phyloP scores from a whole-genome alignment of 345 rosid species.

The Rhizophora mangle region DNA sequence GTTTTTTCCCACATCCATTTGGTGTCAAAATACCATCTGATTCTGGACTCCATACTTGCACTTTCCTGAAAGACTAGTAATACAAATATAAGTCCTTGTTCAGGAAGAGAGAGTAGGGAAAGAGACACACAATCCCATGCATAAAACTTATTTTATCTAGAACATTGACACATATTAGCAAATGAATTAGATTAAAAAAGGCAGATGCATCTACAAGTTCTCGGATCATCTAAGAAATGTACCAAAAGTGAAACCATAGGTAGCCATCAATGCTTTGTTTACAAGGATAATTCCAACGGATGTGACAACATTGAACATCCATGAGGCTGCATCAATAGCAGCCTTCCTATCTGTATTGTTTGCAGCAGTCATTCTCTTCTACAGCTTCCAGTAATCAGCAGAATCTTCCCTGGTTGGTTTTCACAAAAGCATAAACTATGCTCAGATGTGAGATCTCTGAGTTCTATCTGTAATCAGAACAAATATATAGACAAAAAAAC shows the following conservation, averaged over 20 bases:
- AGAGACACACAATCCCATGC: too few species aligned
- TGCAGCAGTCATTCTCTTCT: conserved; percentile 51
- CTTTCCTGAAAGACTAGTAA: too few species aligned
- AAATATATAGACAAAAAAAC: neutral
- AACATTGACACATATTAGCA: neutral
- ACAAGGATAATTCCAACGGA: conserved; percentile 97
- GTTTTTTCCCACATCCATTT: too few species aligned
- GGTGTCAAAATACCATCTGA: too few species aligned
- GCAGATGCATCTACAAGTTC: neutral
- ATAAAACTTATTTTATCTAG: neutral
- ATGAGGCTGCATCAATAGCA: conserved; percentile 78
- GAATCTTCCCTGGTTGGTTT: conserved; percentile 23
- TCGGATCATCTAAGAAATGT: conserved; percentile 11
- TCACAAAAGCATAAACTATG: conserved; percentile 18
- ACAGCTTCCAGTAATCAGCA: conserved; percentile 24
- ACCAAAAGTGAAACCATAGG: conserved; percentile 94
- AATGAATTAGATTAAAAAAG: neutral
- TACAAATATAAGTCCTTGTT: too few species aligned
- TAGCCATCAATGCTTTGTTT: conserved; percentile 94
- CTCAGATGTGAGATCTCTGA: neutral
- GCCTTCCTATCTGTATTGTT: conserved; percentile 80
- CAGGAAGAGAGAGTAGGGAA: too few species aligned
- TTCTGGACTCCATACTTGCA: too few species aligned
- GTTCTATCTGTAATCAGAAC: conserved; percentile 1
- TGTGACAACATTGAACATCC: conserved; percentile 96